Conservation (phyloP, 2,329 filamentous ascomycete genomes). For the Aureobasidium namibiae region DNA sequence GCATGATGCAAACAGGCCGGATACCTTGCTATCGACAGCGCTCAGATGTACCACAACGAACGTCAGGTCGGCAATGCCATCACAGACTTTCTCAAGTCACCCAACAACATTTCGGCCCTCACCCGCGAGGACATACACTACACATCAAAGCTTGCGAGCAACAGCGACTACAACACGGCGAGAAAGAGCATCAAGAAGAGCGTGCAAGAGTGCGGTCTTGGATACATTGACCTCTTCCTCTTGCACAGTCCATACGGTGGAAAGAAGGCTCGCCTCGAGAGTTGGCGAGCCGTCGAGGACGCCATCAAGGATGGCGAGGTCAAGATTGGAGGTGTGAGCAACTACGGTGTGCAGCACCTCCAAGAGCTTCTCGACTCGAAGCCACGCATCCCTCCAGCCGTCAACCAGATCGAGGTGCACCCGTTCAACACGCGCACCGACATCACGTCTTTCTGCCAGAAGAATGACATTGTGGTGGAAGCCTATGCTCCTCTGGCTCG, state of each 20-base stretch:
- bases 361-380: slow-evolving; percentile 59
- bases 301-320: slow-evolving; percentile 65
- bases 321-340: slow-evolving; percentile 65
- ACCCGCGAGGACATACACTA: slow-evolving; percentile 66
- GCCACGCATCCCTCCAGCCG: slow-evolving; percentile 54
- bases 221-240: slow-evolving; percentile 72
- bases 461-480: slow-evolving; percentile 62
- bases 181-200: slow-evolving; percentile 57
- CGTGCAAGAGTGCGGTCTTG: slow-evolving; percentile 57
- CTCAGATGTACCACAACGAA: slow-evolving; percentile 65
- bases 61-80: slow-evolving; percentile 60
- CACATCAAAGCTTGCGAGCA: slow-evolving; percentile 68
- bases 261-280: slow-evolving; percentile 56
- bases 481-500: slow-evolving; percentile 73
- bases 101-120: slow-evolving; percentile 42
- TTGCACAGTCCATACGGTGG: slow-evolving; percentile 75
- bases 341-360: slow-evolving; percentile 65
- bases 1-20: slow-evolving; percentile 28
- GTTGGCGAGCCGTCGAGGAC: slow-evolving; percentile 71
- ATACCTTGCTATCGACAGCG: slow-evolving; percentile 48
- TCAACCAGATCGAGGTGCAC: slow-evolving; percentile 78
- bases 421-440: slow-evolving; percentile 68
- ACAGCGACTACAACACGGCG: slow-evolving; percentile 59
- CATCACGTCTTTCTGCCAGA: slow-evolving; percentile 58
- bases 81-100: slow-evolving; percentile 43